These are phyloP conservation scores for Kodamaea arcana DNA, from an alignment of 1,139 yeast genomes.

Conservation along the genomic window DNA sequence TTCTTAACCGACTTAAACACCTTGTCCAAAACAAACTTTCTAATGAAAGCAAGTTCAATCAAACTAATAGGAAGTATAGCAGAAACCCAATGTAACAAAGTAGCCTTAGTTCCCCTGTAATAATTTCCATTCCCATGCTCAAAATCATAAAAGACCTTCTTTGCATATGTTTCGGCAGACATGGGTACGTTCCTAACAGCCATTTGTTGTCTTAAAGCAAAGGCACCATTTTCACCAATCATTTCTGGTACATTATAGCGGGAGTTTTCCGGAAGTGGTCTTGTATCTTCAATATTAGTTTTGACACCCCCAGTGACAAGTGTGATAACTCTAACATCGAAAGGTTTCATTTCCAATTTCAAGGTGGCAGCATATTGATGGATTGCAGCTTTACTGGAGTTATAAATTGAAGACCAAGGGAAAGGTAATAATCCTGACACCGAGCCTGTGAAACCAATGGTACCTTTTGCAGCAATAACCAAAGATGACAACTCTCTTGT, in stretches of 20 bases:
- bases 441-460: slow-evolving; percentile 73
- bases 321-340: slow-evolving; percentile 68
- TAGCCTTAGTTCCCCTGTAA: slow-evolving; percentile 7
- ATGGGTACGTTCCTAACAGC: slow-evolving; percentile 48
- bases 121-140: slow-evolving; percentile 14
- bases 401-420: slow-evolving; percentile 68
- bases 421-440: slow-evolving; percentile 63
- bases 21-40: slow-evolving; percentile 4
- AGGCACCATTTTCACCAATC: slow-evolving; percentile 27
- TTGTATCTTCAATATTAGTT: slow-evolving; percentile 54
- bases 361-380: slow-evolving; percentile 64
- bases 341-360: slow-evolving; percentile 66
- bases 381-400: slow-evolving; percentile 75
- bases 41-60: slow-evolving; percentile 2
- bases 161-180: slow-evolving; percentile 54
- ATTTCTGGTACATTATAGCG: slow-evolving; percentile 51
- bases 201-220: slow-evolving; percentile 51
- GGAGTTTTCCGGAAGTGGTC: slow-evolving; percentile 51
- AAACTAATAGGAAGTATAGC: slow-evolving; percentile 3
- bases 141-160: slow-evolving; percentile 48
- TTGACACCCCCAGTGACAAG: slow-evolving; percentile 64
- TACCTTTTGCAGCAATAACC: slow-evolving; percentile 64
- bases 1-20: slow-evolving; percentile 3
- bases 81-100: slow-evolving; percentile 3
- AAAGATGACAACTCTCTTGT: slow-evolving; percentile 56